phyloP scores from a whole-genome alignment of 176 grass and related monocot species.

The Carex parvula region DNA sequence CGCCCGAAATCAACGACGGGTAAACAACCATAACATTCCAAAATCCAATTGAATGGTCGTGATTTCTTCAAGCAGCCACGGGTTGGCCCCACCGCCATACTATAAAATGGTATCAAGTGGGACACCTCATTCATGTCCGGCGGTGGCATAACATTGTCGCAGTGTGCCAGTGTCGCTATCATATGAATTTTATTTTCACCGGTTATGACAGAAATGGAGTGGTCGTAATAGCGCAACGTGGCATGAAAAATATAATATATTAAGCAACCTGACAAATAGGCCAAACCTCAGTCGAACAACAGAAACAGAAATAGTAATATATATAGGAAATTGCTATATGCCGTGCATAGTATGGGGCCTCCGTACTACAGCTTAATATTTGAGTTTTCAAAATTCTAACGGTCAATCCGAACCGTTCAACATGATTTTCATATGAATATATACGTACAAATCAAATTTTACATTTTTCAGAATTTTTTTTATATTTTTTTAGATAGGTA shows the following conservation, averaged over 20 bases:
- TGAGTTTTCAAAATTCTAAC: no score
- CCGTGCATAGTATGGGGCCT: no score
- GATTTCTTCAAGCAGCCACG: not conserved
- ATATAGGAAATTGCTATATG: no score
- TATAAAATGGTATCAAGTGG: not conserved
- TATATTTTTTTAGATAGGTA: no score
- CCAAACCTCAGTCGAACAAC: not conserved
- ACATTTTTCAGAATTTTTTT: no score
- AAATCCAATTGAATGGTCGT: not conserved
- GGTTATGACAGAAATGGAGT: not conserved
- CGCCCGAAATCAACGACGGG: not conserved
- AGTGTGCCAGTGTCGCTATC: not conserved
- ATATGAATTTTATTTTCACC: not conserved
- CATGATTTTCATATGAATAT: no score
- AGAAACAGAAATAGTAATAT: not conserved
- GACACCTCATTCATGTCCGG: not conserved
- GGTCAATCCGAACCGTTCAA: no score
- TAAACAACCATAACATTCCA: conserved; percentile 18
- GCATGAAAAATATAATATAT: not conserved
- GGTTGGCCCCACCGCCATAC: not conserved
- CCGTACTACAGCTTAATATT: no score
- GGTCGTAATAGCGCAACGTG: not conserved
- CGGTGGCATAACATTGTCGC: not conserved
- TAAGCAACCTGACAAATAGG: not conserved
- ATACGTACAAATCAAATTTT: no score